Evolutionary conservation across 345 rosid genomes (phyloP), one percentile per base, ranked within the genome.

Genomic region (Streptanthus diversifolius): DNA sequence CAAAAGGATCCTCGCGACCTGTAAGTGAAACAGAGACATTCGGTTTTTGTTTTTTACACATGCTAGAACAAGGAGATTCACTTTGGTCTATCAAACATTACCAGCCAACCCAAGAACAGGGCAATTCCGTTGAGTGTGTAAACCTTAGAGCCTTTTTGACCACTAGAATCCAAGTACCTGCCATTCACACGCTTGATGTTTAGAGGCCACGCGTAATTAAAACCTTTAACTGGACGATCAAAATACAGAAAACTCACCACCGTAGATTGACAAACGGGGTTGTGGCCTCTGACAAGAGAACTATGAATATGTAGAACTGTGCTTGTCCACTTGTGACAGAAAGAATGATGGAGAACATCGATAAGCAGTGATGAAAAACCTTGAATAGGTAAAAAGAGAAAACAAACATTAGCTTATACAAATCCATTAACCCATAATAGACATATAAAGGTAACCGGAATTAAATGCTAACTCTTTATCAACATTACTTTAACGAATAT

Each of bases 51-150:
- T 37, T 29, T 3, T 5, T 27, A 10, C 37, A 8, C 5, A 55
- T 21, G 37, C 35, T 43, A 53, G 6, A 69, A 53, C 25, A 45
- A 2, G 43, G n/a, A 55, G 36, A 54, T 54, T 33, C 33, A 39
- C 27, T 54, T 54, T 4, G 33, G 41, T 53, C 37, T 24, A 27
- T 33, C 12, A 30, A 75, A 80, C 81, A 68, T 61, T 91, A 91
- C 93, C 93, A 91, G 78, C 98, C 98, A 92, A 60, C 88, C 93
- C 27, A 88, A 72, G 86, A 92, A 92, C 80, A 89, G 74, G 41
- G 86, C 79, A 40, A 85, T 72, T 36, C 98, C 98, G 5, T 92
- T 92, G 78, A 63, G 76, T 32, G 83, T 49, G 75, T 86, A 92
- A 37, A 83, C 58, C 43, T 70, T 76, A 11, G 93, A 87, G 78